A percentile compares a stretch with the other conserved stretches of the same genome.
phyloP scores from a whole-genome alignment of 2,329 filamentous ascomycete genomes.

The Nemania sp. region DNA sequence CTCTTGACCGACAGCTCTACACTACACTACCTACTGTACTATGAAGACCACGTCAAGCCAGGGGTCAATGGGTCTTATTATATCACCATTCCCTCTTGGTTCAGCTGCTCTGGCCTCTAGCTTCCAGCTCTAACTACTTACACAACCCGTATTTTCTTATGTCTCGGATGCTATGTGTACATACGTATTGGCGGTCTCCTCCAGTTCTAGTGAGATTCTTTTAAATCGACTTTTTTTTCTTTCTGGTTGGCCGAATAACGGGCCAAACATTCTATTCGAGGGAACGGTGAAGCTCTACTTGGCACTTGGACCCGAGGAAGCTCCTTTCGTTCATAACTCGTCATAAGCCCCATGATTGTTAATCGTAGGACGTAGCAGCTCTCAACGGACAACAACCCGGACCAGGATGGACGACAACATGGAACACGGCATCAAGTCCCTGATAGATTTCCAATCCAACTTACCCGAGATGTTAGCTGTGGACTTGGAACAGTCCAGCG shows the following conservation, averaged over 20 bases:
- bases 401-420: conserved; percentile 23
- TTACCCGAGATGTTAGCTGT: conserved; percentile 60
- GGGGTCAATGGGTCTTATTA: conserved; percentile 20
- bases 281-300: background rate
- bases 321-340: background rate
- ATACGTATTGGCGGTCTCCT: conserved; percentile 1
- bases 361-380: conserved; percentile 8
- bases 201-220: background rate
- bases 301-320: background rate
- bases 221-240: background rate
- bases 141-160: conserved; percentile 1
- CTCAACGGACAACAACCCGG: background rate
- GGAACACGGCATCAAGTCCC: conserved; percentile 31
- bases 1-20: conserved; percentile 7
- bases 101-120: background rate
- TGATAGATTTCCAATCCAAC: conserved; percentile 47
- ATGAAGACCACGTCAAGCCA: conserved; percentile 9
- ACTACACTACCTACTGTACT: background rate
- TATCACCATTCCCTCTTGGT: conserved; percentile 15
- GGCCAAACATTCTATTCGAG: background rate
- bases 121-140: background rate
- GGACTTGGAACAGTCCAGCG: conserved; percentile 55
- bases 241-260: background rate
- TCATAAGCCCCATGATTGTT: conserved; percentile 2
- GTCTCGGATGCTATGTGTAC: background rate